Base-by-base conservation (phyloP, 345 rosid species). In the Eucalyptus regnans region DNA sequence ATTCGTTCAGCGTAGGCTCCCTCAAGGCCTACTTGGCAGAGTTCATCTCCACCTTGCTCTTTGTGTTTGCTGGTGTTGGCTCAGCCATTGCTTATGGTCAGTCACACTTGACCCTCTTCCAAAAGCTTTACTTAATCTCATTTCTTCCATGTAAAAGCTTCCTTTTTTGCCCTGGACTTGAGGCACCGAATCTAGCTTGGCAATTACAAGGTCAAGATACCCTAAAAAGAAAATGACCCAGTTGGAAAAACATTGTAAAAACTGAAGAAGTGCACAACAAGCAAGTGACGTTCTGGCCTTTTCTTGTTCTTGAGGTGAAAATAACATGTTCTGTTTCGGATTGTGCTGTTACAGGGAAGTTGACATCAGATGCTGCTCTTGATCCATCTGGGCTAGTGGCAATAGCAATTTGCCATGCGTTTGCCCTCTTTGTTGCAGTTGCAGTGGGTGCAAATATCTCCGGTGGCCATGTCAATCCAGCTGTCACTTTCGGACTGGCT, bases 401-500 rank as follows among this genome's bases (percentile, higher is more conserved):
- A 18, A 88, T 97, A 20, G 98, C 99, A 29, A 79, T 97, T 33
- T 95, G 97, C 93, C 99, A 97, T 89, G 99, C 96, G 33, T 96
- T 97, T 66, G 98, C 98, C 29, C 96, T 97, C 86, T 97, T 97
- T 87, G 99, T 97, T n/a, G 97, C 98, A 1, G 99, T 96, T 2
- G 88, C 99, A 15, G 91, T 97, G 2, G 97, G 96, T 22, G 99
- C 99, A 80, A 97, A 97, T 93, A 96, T 96, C 93, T 96, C 99
- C 18, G 99, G 99, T 51, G 99, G 99, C 41, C 99, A 97, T 88
- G 99, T 97, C 46, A 96, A 97, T 93, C 99, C 99, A 11, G 99
- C 99, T 17, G 99, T 97, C 88, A 97, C 99, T 84, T 94, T 96
- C 50, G 99, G 99, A 14, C 92, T 97, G 91, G 99, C 99, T 89